Percentiles rank a stretch among this genome's conserved stretches.
Conservation (phyloP, 2,329 filamentous ascomycete genomes). For the Curvularia lunata region DNA sequence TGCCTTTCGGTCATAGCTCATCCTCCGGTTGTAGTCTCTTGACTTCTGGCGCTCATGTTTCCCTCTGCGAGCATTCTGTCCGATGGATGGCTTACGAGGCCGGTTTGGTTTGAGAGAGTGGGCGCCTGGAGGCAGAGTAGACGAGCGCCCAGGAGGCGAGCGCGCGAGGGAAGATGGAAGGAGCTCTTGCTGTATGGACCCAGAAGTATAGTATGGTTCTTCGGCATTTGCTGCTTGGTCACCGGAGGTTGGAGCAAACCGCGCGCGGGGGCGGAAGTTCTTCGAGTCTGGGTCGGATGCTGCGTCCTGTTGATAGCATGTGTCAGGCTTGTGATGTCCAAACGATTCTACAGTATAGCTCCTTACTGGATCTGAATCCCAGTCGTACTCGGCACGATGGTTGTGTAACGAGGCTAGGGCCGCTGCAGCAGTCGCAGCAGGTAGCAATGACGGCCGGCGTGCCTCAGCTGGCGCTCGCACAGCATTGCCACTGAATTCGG, state of each 20-base stretch:
- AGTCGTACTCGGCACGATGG: constrained; percentile 71
- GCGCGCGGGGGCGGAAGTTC: constrained; percentile 47
- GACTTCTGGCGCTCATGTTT: constrained; percentile 85
- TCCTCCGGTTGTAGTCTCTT: constrained; percentile 73
- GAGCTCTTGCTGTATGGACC: constrained; percentile 72
- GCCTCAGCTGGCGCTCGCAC: constrained; percentile 74
- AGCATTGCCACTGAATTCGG: constrained; percentile 69
- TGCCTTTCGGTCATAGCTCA: constrained; percentile 79
- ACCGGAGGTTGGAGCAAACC: constrained; percentile 54
- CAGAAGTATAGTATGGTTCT: constrained; percentile 52
- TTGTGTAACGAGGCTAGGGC: constrained; percentile 85
- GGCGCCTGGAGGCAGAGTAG: constrained; percentile 84
- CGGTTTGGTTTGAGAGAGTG: constrained; percentile 73
- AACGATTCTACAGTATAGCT: constrained; percentile 19
- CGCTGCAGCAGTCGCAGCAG: constrained; percentile 79
- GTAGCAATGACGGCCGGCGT: constrained; percentile 66
- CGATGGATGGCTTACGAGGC: constrained; percentile 84
- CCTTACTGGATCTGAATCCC: constrained; percentile 49
- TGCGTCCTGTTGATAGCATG: constrained; percentile 41
- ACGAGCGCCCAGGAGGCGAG: constrained; percentile 85
- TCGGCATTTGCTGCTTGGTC: constrained; percentile 72
- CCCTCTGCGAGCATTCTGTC: constrained; percentile 74
- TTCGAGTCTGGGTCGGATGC: constrained; percentile 50
- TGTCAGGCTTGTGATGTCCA: constrained; percentile 27
- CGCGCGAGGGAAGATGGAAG: constrained; percentile 81